Percentiles rank a stretch among this genome's conserved stretches.
phyloP scores from a whole-genome alignment of 2,329 filamentous ascomycete genomes.

The Colletotrichum liaoningense region DNA sequence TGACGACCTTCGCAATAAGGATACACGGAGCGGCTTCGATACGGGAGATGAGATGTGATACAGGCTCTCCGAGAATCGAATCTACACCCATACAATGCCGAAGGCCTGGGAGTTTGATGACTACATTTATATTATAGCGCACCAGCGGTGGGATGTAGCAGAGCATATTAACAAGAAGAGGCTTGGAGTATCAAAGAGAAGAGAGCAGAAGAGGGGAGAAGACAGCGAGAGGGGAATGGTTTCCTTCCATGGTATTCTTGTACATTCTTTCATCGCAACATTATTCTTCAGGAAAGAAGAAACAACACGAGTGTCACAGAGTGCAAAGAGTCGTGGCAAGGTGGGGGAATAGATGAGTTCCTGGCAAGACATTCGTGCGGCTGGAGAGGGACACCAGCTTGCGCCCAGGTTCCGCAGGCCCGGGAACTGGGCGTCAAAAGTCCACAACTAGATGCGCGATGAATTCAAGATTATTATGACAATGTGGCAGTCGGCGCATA shows the following conservation, averaged over 20 bases:
- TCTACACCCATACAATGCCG: not conserved
- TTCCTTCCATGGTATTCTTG: not conserved
- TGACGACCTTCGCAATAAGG: not conserved
- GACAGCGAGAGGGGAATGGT: not conserved
- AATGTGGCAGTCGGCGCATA: not conserved
- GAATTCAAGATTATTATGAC: not conserved
- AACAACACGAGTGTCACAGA: not conserved
- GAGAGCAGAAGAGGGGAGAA: not conserved
- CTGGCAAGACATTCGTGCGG: slow-evolving; percentile 32
- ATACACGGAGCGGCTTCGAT: not conserved
- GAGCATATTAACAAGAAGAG: not conserved
- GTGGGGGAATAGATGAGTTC: slow-evolving; percentile 8
- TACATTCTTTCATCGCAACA: not conserved
- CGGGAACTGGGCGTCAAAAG: not conserved
- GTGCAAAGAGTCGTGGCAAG: slow-evolving; percentile 12
- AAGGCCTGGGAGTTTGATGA: not conserved
- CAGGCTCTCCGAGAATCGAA: too few relatives aligned
- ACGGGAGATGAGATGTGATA: too few relatives aligned
- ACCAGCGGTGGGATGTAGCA: too few relatives aligned
- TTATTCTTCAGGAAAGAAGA: not conserved
- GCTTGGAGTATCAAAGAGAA: too few relatives aligned
- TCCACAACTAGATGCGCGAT: not conserved
- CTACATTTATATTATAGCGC: too few relatives aligned
- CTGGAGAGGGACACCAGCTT: slow-evolving; percentile 3
- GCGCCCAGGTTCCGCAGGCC: slow-evolving; percentile 15